Conservation (phyloP, 139 green algal species). For the Chlamydomonas applanata region DNA sequence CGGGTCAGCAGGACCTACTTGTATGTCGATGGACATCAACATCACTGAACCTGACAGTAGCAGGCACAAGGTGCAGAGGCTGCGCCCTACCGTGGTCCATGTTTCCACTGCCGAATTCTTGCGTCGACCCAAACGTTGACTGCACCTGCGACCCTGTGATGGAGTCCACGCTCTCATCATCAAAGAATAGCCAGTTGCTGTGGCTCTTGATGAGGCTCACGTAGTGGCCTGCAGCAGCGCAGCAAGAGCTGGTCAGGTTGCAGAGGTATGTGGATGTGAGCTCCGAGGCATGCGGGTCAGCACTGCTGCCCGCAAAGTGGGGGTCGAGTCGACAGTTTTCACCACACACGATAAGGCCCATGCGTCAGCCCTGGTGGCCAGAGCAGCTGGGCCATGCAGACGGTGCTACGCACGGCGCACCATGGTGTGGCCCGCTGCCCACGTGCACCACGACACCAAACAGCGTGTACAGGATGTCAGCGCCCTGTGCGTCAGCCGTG, state of each 20-base stretch:
- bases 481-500: slow-evolving; percentile 53
- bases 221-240: slow-evolving; percentile 82
- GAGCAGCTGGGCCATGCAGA: background rate
- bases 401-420: too few relatives aligned
- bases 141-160: slow-evolving; percentile 79
- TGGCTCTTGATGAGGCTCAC: slow-evolving; percentile 88
- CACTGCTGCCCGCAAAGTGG: background rate
- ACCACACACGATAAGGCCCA: background rate
- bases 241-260: background rate
- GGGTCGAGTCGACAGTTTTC: background rate
- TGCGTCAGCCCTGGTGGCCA: background rate
- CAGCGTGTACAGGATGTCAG: slow-evolving; percentile 78
- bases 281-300: background rate
- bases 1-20: background rate
- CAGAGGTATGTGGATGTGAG: background rate
- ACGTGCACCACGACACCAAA: slow-evolving; percentile 96
- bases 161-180: slow-evolving; percentile 84
- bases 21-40: background rate
- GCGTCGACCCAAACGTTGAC: slow-evolving; percentile 85
- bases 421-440: slow-evolving; percentile 90
- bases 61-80: background rate
- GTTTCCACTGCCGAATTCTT: slow-evolving; percentile 61
- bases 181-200: slow-evolving; percentile 87
- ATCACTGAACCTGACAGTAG: background rate
- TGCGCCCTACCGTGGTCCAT: slow-evolving; percentile 78